These are phyloP conservation scores for Fusarium mundagurra DNA, from an alignment of 2,329 filamentous ascomycete genomes.

Conservation along the genomic window DNA sequence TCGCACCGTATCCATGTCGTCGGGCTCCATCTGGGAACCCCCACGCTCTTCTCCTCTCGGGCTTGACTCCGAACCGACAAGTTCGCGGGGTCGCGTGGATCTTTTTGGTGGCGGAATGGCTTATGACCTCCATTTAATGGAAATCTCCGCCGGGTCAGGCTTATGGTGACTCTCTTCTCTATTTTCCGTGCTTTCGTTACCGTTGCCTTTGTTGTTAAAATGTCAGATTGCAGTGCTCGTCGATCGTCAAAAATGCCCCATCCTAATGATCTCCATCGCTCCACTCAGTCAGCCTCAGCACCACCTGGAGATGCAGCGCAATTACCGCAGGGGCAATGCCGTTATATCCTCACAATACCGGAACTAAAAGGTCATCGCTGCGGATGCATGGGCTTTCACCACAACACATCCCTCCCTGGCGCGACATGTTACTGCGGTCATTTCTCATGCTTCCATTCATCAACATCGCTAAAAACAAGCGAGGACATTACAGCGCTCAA, in stretches of 20 bases:
- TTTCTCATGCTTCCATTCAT: conserved; percentile 22
- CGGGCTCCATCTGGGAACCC: conserved; percentile 5
- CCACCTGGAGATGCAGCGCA: conserved; percentile 3
- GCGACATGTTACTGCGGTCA: conserved; percentile 18
- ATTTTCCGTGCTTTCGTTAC: background rate
- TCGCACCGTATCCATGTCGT: background rate
- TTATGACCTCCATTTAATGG: background rate
- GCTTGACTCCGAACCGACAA: background rate
- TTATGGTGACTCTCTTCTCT: background rate
- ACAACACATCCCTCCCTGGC: conserved; percentile 6
- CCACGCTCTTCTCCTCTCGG: conserved; percentile 14
- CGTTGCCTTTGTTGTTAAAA: background rate
- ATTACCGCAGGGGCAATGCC: conserved; percentile 17
- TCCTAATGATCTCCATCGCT: background rate
- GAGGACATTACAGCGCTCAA: conserved; percentile 1
- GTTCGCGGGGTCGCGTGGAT: conserved; percentile 13
- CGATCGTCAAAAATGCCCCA: background rate
- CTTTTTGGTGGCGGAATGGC: background rate
- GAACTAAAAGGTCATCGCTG: conserved; percentile 17
- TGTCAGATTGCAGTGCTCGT: background rate
- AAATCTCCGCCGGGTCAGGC: background rate
- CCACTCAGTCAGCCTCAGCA: conserved; percentile 20
- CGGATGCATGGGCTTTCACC: conserved; percentile 22
- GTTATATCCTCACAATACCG: conserved; percentile 20
- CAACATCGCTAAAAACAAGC: background rate